A percentile compares a stretch with the other conserved stretches of the same genome.
Conservation (phyloP, 495 filamentous ascomycete species). For the Opeltia flavorubescens region DNA sequence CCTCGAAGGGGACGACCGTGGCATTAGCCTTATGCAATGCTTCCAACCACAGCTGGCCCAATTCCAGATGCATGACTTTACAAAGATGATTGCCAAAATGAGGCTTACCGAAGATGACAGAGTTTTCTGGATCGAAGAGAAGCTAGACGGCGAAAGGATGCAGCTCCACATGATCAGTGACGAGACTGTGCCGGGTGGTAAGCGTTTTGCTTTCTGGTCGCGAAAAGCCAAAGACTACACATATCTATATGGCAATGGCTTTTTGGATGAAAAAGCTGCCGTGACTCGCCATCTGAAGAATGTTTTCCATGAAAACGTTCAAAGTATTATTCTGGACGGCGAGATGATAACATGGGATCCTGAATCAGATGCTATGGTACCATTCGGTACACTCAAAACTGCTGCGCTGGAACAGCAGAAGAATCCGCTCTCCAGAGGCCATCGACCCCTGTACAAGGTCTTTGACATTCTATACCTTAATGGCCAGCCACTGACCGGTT, state of each 20-base stretch:
- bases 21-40: conserved; percentile 78
- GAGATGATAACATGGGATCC: conserved; percentile 99
- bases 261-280: conserved; percentile 62
- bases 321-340: conserved; percentile 82
- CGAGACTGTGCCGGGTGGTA: conserved; percentile 48
- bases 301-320: conserved; percentile 65
- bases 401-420: conserved; percentile 71
- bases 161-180: conserved; percentile 87
- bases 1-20: conserved; percentile 60
- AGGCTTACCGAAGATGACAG: conserved; percentile 51
- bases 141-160: conserved; percentile 93
- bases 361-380: conserved; percentile 67
- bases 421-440: conserved; percentile 58
- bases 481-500: conserved; percentile 59
- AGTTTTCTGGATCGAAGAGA: conserved; percentile 95
- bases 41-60: conserved; percentile 95
- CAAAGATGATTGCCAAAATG: conserved; percentile 68
- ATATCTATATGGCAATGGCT: conserved; percentile 73
- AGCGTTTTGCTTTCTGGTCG: conserved; percentile 80
- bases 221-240: conserved; percentile 95
- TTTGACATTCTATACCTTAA: conserved; percentile 92
- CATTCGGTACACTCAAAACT: conserved; percentile 87
- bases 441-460: conserved; percentile 67
- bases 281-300: conserved; percentile 65
- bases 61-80: conserved; percentile 80